Evolutionary conservation across 2,329 filamentous ascomycete genomes (phyloP), one percentile per base, ranked within the genome.

Genomic region (Calycina marina): DNA sequence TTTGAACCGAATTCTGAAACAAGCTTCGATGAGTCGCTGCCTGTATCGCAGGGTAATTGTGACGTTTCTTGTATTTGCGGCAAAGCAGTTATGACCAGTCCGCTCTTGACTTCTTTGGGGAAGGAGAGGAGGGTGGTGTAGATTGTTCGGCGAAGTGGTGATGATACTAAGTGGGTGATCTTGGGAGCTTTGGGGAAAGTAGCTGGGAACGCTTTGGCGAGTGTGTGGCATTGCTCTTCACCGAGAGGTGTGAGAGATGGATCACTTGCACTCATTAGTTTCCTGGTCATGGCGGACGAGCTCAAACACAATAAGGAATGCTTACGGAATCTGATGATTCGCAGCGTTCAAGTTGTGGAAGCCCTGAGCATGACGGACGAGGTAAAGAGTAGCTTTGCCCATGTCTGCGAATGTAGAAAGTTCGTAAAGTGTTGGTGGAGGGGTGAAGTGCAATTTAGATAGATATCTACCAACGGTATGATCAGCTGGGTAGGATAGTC

Each of bases 31-130:
- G 62, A 56, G 2, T 66, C 55, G 20, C 67, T 74, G 2, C 86
- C 86, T 2, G 70, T 76, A 51, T 93, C 85, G 54, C 83, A 86
- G 1, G 80, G 76, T 17, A 76, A 60, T 32, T 74, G 65, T 4
- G 72, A 77, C 0, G 82, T 74, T 56, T 93, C 86, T 56, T 93
- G 86, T 4, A 83, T 59, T 40, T 80, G 72, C 0, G 83, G 82
- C 9, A 90, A 58, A 2, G 76, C 73, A 15, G 78, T 56, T 31
- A 92, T 52, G 26, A 40, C 36, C 2, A 42, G 28, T 2, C 42
- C 39, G 1, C 24, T 59, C 14, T 61, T 47, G 31, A 71, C 62
- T 1, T 60, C 62, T 0, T 69, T 61, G 12, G 64, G 66, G 54
- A 93, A 92, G 28, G 71, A 67, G 33, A 72, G 58, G 17, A 84